These are phyloP conservation scores for Fraxinus latifolia DNA, from an alignment of 305 asterid genomes.

Conservation along the genomic window DNA sequence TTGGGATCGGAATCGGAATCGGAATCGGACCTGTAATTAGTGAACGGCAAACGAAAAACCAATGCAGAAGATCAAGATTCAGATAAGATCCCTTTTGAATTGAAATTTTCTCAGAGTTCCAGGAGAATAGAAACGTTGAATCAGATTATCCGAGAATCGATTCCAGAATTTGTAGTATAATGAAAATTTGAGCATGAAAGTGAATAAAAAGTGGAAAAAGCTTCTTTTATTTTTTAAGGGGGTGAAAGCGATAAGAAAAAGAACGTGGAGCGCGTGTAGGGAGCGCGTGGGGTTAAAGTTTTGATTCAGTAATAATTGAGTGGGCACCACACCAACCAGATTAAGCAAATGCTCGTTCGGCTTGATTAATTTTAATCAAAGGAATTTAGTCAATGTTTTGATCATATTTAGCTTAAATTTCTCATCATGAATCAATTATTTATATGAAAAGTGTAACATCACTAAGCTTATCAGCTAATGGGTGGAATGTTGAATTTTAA, in stretches of 20 bases:
- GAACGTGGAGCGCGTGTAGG: too few species aligned
- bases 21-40: slow-evolving; percentile 36
- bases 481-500: background rate
- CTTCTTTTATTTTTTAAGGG: background rate
- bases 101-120: background rate
- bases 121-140: background rate
- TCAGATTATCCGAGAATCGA: slow-evolving; percentile 1
- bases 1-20: slow-evolving; percentile 22
- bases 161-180: slow-evolving; percentile 1
- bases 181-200: slow-evolving; percentile 17
- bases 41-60: slow-evolving; percentile 23
- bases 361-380: background rate
- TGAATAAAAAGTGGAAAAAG: slow-evolving; percentile 13
- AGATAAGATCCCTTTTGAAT: slow-evolving; percentile 8
- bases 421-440: background rate
- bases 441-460: background rate
- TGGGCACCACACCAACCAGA: background rate
- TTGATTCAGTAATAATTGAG: background rate
- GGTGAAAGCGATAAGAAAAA: slow-evolving; percentile 1
- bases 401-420: background rate
- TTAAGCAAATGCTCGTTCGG: background rate
- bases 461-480: background rate
- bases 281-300: slow-evolving; percentile 15
- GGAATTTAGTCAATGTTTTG: background rate
- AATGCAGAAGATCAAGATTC: slow-evolving; percentile 23